phyloP scores from a whole-genome alignment of 2,329 filamentous ascomycete genomes.

The Aspergillus pseudotamarii region DNA sequence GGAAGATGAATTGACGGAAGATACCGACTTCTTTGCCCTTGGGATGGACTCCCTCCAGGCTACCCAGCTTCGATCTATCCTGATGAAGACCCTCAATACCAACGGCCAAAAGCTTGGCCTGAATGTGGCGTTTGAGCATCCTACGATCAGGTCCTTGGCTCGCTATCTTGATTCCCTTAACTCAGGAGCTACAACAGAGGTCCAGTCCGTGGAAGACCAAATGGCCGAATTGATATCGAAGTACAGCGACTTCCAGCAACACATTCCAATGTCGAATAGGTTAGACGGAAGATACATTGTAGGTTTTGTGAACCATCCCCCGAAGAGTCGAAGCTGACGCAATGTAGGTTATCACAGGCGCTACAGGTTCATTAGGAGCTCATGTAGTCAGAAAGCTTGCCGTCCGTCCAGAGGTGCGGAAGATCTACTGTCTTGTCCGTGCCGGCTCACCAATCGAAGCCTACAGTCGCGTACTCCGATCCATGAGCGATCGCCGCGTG shows the following conservation, averaged over 20 bases:
- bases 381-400: slow-evolving; percentile 57
- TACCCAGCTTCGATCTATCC: slow-evolving; percentile 55
- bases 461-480: slow-evolving; percentile 47
- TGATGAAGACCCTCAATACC: slow-evolving; percentile 55
- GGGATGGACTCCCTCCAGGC: slow-evolving; percentile 64
- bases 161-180: slow-evolving; percentile 47
- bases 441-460: slow-evolving; percentile 48
- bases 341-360: slow-evolving; percentile 59
- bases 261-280: slow-evolving; percentile 24
- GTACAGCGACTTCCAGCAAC: slow-evolving; percentile 41
- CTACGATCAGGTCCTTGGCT: slow-evolving; percentile 52
- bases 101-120: slow-evolving; percentile 53
- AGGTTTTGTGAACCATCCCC: not conserved
- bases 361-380: slow-evolving; percentile 66
- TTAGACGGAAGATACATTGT: slow-evolving; percentile 30
- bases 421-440: slow-evolving; percentile 61
- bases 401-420: slow-evolving; percentile 37
- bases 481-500: slow-evolving; percentile 42
- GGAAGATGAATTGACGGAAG: slow-evolving; percentile 28
- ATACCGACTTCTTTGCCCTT: slow-evolving; percentile 60
- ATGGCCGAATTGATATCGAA: slow-evolving; percentile 54
- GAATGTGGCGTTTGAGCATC: slow-evolving; percentile 63
- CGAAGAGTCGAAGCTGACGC: not conserved
- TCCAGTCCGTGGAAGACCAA: slow-evolving; percentile 41
- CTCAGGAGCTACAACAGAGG: slow-evolving; percentile 33